These are phyloP conservation scores for Globisporangium canariense DNA, from an alignment of 352 stramenopile species.

Conservation along the genomic window DNA sequence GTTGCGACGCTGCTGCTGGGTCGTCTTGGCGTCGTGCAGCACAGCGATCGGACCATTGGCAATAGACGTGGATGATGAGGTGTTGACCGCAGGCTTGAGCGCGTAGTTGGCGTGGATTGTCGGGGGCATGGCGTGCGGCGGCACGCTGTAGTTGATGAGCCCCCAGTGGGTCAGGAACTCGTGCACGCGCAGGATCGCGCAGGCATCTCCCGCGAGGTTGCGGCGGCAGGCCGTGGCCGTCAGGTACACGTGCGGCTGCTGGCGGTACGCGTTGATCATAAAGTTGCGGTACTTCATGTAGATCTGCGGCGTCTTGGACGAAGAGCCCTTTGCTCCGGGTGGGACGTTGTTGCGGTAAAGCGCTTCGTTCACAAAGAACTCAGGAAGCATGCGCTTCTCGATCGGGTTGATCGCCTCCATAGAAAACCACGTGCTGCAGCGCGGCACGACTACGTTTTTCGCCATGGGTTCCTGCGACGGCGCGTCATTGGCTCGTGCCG, in stretches of 20 bases:
- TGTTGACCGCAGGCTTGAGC: conserved; percentile 25
- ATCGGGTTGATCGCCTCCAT: conserved; percentile 76
- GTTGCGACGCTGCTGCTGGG: not conserved
- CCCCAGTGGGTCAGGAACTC: conserved; percentile 86
- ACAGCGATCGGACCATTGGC: conserved; percentile 23
- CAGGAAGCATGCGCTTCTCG: conserved; percentile 79
- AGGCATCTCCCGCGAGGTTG: conserved; percentile 76
- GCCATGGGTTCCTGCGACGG: conserved; percentile 20
- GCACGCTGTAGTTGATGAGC: conserved; percentile 84
- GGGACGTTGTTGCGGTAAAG: conserved; percentile 19
- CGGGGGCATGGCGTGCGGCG: conserved; percentile 61
- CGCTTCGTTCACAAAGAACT: conserved; percentile 60
- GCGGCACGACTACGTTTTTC: conserved; percentile 51
- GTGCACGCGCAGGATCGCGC: conserved; percentile 80
- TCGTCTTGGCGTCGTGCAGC: conserved; percentile 24
- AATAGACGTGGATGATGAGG: not conserved
- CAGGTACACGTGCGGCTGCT: conserved; percentile 77
- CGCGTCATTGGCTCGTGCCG: conserved; percentile 1
- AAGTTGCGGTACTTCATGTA: conserved; percentile 89
- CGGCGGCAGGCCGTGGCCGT: conserved; percentile 81
- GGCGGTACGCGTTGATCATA: conserved; percentile 78
- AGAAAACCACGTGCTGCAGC: conserved; percentile 76
- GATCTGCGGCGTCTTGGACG: conserved; percentile 51
- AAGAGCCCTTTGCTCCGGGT: conserved; percentile 22
- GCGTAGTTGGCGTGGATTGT: conserved; percentile 58